Evolutionary conservation across 768 basidiomycete species (phyloP).

Genomic region (Leccinum boreale): DNA sequence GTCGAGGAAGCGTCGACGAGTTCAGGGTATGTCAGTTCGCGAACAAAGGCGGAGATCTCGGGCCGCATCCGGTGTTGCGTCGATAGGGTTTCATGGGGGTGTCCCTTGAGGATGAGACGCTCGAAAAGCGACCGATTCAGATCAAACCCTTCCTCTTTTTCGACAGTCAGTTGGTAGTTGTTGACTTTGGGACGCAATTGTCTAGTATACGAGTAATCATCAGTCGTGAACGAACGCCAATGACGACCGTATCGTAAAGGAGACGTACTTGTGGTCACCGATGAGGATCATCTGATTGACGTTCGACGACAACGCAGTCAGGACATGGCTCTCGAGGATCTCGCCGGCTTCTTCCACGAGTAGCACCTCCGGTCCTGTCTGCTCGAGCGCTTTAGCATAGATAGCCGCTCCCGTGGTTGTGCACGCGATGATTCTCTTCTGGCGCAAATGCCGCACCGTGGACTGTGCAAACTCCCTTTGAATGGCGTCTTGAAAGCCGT

Average conservation of each 20-base stretch:
- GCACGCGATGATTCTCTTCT: conserved; percentile 60
- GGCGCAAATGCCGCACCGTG: conserved; percentile 32
- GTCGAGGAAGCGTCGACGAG: conserved; percentile 55
- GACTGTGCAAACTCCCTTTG: conserved; percentile 33
- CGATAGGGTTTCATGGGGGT: conserved; percentile 54
- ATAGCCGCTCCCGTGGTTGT: conserved; percentile 71
- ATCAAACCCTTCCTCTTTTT: conserved; percentile 67
- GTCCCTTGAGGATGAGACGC: conserved; percentile 56
- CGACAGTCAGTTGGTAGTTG: conserved; percentile 58
- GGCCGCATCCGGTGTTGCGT: conserved; percentile 74
- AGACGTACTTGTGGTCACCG: conserved; percentile 62
- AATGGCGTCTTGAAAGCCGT: conserved; percentile 33
- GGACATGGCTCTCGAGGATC: conserved; percentile 62
- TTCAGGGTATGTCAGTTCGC: conserved; percentile 63
- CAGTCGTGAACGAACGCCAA: not conserved
- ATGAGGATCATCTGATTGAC: conserved; percentile 60
- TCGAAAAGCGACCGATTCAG: conserved; percentile 59
- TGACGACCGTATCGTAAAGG: not conserved
- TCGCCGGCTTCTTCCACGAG: conserved; percentile 74
- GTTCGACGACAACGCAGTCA: conserved; percentile 49
- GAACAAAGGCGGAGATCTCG: conserved; percentile 61
- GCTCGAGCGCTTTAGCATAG: conserved; percentile 43
- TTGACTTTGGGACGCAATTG: conserved; percentile 74
- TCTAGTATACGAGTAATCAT: conserved; percentile 29
- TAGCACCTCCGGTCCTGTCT: conserved; percentile 45